Evolutionary conservation across 805 yeast genomes (phyloP), one percentile per base, ranked within the genome.

Genomic region (Nakazawaea wickerhamii): DNA sequence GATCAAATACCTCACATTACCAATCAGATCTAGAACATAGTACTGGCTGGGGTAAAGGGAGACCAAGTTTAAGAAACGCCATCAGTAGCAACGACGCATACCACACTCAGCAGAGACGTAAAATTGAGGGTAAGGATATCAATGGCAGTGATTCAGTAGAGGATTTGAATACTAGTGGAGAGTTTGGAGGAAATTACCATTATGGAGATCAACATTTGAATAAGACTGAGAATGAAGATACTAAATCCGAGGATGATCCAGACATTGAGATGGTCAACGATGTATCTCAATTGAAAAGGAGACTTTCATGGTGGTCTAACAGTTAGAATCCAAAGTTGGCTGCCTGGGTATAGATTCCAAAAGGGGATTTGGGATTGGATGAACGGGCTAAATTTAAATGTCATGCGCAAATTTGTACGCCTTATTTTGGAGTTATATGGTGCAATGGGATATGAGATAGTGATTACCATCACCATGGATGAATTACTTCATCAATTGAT

Each of bases 241-340:
- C 11, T 27, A 15, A 21, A 20, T 9, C 41, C 17, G 27, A 38
- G 5, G 18, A 31, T 19, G 36, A 18, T 30, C n/a, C 10, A 8
- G 34, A 17, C 7, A 25, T 18, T 10, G 22, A 25, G 10, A 14
- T 30, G 14, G 36, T 26, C 9, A 43, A 43, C 21, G 36, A 43
- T 30, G 30, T 43, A 15, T 32, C 33, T 22, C 31, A 37, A 13
- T 33, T 43, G 30, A 43, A 37, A 26, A 37, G 45, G 17, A 18
- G 41, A 14, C 30, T 43, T 8, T 43, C 45, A 17, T 43, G 45
- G 45, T 43, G 45, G 45, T 36, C 44, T 4, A 23, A 41, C 10
- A 30, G 30, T 8, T 38, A 28, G 25, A 30, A 17, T 8, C 15
- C n/a, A 17, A 25, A 25, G 28, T 25, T 25, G 9, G 9, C 28